These are phyloP conservation scores for Isoetes engelmannii DNA, from an alignment of 83 land plant genomes.

Conservation along the genomic window DNA sequence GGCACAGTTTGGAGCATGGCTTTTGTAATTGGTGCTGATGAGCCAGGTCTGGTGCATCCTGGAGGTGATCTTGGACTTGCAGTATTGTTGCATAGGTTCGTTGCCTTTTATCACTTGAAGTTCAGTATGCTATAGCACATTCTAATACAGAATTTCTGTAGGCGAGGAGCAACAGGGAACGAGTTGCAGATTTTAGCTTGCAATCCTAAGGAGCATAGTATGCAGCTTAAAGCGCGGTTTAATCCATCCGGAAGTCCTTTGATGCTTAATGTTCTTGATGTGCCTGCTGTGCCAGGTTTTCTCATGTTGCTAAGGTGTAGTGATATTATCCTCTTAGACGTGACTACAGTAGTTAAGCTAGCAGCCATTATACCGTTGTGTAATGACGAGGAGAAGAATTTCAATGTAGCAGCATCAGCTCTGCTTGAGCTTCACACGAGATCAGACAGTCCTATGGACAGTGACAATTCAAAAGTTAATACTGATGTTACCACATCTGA, in stretches of 20 bases:
- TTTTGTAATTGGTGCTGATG: slow-evolving; percentile 46
- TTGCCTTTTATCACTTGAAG: neutral
- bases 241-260: slow-evolving; percentile 41
- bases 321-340: slow-evolving; percentile 62
- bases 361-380: slow-evolving; percentile 40
- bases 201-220: slow-evolving; percentile 30
- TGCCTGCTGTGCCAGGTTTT: slow-evolving; percentile 72
- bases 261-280: slow-evolving; percentile 46
- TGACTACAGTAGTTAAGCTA: slow-evolving; percentile 34
- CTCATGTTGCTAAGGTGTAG: slow-evolving; percentile 60
- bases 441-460: slow-evolving; percentile 8
- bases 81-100: slow-evolving; percentile 67
- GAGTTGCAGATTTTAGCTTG: slow-evolving; percentile 63
- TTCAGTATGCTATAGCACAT: neutral
- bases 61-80: slow-evolving; percentile 49
- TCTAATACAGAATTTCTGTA: slow-evolving; percentile 26
- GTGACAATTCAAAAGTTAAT: neutral
- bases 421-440: slow-evolving; percentile 49
- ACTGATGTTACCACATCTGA: neutral
- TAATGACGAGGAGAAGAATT: slow-evolving; percentile 67
- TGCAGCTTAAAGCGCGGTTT: slow-evolving; percentile 44
- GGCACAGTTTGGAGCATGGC: slow-evolving; percentile 98
- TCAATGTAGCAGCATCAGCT: slow-evolving; percentile 75
- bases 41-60: neutral
- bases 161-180: slow-evolving; percentile 52